Percentiles rank a stretch among this genome's conserved stretches.
Conservation (phyloP, 768 basidiomycete species). For the Lentinula guzmanii region DNA sequence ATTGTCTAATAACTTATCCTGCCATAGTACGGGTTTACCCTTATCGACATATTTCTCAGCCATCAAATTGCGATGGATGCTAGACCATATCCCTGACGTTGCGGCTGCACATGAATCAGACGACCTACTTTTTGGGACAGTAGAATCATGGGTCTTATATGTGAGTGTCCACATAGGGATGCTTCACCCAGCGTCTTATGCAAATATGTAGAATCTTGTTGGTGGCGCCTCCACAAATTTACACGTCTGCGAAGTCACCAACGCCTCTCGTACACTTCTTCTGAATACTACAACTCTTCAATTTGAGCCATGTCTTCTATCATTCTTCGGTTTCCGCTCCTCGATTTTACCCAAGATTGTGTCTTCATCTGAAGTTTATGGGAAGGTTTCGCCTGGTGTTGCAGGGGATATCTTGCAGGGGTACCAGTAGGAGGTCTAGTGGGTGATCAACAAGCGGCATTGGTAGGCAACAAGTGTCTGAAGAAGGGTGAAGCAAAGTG, state of each 20-base stretch:
- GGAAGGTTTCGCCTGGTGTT: conserved; percentile 65
- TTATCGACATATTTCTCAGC: conserved; percentile 98
- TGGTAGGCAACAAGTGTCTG: conserved; percentile 95
- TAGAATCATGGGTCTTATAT: conserved; percentile 95
- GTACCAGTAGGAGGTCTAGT: conserved; percentile 88
- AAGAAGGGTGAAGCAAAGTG: conserved; percentile 92
- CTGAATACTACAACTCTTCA: conserved; percentile 75
- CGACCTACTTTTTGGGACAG: conserved; percentile 86
- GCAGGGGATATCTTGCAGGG: conserved; percentile 61
- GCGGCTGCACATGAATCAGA: conserved; percentile 72
- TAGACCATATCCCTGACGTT: conserved; percentile 78
- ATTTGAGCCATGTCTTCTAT: conserved; percentile 79
- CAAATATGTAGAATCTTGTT: conserved; percentile 59
- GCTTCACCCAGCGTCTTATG: neutral
- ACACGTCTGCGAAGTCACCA: conserved; percentile 90
- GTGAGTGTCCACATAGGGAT: conserved; percentile 31
- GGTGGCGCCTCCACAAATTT: conserved; percentile 66
- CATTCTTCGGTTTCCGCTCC: conserved; percentile 78
- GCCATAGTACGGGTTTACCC: conserved; percentile 78
- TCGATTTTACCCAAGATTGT: conserved; percentile 84
- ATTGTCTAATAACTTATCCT: conserved; percentile 4
- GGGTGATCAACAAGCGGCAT: conserved; percentile 97
- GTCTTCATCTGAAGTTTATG: conserved; percentile 91
- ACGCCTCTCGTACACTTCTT: conserved; percentile 93
- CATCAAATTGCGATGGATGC: conserved; percentile 96